phyloP scores from a whole-genome alignment of 1,284 basidiomycete genomes.

The Hemileia vastatrix region DNA sequence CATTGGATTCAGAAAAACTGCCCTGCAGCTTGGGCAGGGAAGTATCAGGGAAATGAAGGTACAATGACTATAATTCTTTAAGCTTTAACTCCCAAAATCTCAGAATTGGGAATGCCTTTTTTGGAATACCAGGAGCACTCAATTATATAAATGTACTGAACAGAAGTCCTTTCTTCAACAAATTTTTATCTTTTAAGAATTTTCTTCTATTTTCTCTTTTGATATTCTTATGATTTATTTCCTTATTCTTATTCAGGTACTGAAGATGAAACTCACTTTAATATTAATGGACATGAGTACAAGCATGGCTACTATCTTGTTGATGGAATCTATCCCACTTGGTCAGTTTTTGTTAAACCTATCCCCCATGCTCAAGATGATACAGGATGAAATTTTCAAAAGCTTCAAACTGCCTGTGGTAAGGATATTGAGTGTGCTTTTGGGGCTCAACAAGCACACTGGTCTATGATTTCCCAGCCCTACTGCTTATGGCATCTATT shows the following conservation, averaged over 20 bases:
- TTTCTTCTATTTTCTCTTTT: too few species aligned
- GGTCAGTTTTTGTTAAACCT: neutral
- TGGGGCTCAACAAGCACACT: too few species aligned
- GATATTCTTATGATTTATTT: too few species aligned
- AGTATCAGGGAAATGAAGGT: slow-evolving; percentile 3
- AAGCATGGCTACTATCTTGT: slow-evolving; percentile 2
- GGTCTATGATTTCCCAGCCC: too few species aligned
- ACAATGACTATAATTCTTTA: neutral
- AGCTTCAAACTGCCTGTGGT: too few species aligned
- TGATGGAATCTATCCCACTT: slow-evolving; percentile 9
- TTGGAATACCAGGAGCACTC: slow-evolving; percentile 3
- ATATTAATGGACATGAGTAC: neutral
- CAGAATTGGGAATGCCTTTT: neutral
- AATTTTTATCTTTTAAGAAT: neutral
- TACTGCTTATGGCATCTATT: too few species aligned
- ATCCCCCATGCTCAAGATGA: neutral
- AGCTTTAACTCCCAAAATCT: neutral
- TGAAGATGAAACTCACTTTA: too few species aligned
- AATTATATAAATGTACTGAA: slow-evolving; percentile 1
- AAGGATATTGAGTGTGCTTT: too few species aligned
- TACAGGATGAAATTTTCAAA: too few species aligned
- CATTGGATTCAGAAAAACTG: slow-evolving; percentile 7
- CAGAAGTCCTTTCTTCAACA: neutral
- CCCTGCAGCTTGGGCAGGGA: slow-evolving; percentile 1
- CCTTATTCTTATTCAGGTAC: too few species aligned